These are phyloP conservation scores for Chimonanthus praecox DNA, from an alignment of 164 flowering plant genomes.

Conservation along the genomic window DNA sequence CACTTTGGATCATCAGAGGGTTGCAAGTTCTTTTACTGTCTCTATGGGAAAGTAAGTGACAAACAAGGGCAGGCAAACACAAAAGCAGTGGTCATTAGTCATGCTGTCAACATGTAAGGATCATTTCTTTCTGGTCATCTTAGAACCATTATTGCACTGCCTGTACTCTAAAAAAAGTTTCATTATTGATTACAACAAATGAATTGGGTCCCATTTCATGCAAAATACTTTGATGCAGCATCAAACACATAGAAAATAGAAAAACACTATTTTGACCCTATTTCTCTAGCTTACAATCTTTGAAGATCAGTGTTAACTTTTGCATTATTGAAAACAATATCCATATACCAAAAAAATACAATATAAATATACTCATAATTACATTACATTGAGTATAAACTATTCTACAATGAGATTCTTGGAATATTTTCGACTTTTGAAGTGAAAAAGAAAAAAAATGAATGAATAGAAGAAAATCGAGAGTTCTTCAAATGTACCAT, in stretches of 20 bases:
- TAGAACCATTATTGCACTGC: neutral
- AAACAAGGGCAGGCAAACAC: too few relatives aligned
- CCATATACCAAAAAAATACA: too few relatives aligned
- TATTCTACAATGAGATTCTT: neutral
- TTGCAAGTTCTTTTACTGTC: too few relatives aligned
- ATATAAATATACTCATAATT: too few relatives aligned
- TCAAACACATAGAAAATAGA: neutral
- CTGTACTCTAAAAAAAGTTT: neutral
- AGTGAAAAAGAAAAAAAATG: neutral
- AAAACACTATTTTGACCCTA: neutral
- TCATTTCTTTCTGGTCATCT: neutral
- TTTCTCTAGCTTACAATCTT: neutral
- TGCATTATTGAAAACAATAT: neutral
- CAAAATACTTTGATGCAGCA: too few relatives aligned
- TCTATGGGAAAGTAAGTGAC: too few relatives aligned
- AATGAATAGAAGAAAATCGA: neutral
- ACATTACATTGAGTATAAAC: too few relatives aligned
- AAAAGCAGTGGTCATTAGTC: too few relatives aligned
- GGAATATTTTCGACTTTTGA: neutral
- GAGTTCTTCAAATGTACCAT: neutral
- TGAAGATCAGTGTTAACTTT: neutral
- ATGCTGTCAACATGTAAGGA: neutral
- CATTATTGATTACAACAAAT: neutral
- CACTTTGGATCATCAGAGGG: neutral
- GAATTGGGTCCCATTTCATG: neutral